Evolutionary conservation across 2,329 filamentous ascomycete species (phyloP), one percentile per base, ranked within the genome.

Genomic region (Chalaropsis ovoidea): DNA sequence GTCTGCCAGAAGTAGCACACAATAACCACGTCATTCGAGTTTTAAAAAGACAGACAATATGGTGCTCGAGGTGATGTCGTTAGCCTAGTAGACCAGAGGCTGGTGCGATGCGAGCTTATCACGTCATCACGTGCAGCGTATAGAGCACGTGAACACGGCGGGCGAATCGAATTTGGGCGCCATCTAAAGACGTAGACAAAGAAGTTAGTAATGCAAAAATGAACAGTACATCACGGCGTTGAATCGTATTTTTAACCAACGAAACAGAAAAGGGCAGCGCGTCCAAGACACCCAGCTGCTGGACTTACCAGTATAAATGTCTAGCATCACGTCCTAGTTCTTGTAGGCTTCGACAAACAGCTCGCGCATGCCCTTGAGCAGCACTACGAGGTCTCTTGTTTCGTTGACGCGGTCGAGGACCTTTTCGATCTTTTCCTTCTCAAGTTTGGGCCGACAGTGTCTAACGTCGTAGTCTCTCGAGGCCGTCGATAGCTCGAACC

Each of bases 401-500:
- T 96, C 91, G 72, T 95, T 95, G 67, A 96, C 80, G 72, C 81
- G 81, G 69, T 95, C 89, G 65, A 92, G 75, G 61, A 94, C 86
- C 73, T 82, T 81, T 65, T 94, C 89, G 54, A 94, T 83, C 70
- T 86, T 86, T 69, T 91, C 89, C 68, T 81, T 79, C 72, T 95
- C 89, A 69, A 96, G 77, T 76, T 90, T 93, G 13, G 94, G 94
- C 72, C 88, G 81, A 71, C 87, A 88, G 70, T 89, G 87, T 67
- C 86, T 82, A 45, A 97, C 87, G 69, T 89, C 88, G 75, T 96
- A 97, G 71, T 96, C 92, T 68, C 89, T 81, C 69, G 84, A 85
- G 43, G 85, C 84, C 58, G 89, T 95, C 70, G 88, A 86, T 66
- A 99, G 79, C 77, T 97, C 93, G 73, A 99, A 97, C 86, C 89